Evolutionary conservation across 257 asterid species (phyloP), one percentile per base, ranked within the genome.

Genomic region (Ligustrum vulgare): DNA sequence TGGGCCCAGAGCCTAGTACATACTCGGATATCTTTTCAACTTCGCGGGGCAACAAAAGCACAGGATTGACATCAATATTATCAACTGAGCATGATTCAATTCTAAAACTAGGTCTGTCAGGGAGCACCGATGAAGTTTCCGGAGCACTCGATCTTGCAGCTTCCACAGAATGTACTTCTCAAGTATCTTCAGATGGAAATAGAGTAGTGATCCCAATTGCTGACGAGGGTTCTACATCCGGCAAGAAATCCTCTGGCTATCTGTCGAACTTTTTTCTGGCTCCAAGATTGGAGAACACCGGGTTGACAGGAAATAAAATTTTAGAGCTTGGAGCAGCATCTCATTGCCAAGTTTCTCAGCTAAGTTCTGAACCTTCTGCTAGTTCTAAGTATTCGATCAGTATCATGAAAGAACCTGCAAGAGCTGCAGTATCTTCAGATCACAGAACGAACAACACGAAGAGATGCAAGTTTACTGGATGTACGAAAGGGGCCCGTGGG

Each of bases 161-260:
- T 78, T 83, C 91, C 65, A 81, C 79, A 47, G 87, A 79, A 72
- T 67, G 80, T 75, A 73, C 75, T 72, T 74, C 72, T 47, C 87
- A 77, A 67, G 77, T 73, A 13, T 74, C 83, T 64, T 66, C 76
- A 1, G 84, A 13, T 79, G 87, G 88, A 32, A 80, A 72, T 37
- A 80, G 82, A 73, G 64, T 66, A 37, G 70, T 69, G 1, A 28
- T 82, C 67, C 91, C 89, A 20, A 80, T 88, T 69, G 85, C 79
- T 37, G 99, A 94, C 15, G 99, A 92, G 88, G 99, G 99, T 72
- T 94, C 99, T 34, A 92, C 99, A 20, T 88, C 99, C 11, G 96
- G 94, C 69, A 94, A 87, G 91, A 89, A 85, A 85, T 90, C 98
- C 0, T 96, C 92, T 33, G 99, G 98, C 64, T 94, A 89, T 78